Conservation (phyloP, 148 eudicot species). For the Hydrangea macrophylla region DNA sequence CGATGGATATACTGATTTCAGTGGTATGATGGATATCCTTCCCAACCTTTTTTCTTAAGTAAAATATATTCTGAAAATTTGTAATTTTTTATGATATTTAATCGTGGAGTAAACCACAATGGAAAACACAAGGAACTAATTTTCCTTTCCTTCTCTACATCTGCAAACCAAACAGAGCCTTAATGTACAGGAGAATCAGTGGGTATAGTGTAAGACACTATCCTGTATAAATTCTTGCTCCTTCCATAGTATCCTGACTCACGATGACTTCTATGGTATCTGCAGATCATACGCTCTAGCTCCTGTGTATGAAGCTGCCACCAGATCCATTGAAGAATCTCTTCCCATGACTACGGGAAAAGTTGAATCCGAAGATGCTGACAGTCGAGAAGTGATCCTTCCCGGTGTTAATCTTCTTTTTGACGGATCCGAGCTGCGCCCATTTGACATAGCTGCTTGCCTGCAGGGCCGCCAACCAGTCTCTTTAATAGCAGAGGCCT, state of each 20-base stretch:
- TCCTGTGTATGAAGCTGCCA: constrained; percentile 66
- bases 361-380: constrained; percentile 67
- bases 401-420: constrained; percentile 95
- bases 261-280: constrained; percentile 3
- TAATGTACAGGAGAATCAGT: background rate
- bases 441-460: constrained; percentile 91
- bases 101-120: too few species aligned
- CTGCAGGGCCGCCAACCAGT: constrained; percentile 95
- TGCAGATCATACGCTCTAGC: constrained; percentile 83
- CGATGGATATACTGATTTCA: too few species aligned
- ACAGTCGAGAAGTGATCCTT: constrained; percentile 72
- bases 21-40: too few species aligned
- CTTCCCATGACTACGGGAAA: constrained; percentile 31
- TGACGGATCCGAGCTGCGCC: constrained; percentile 80
- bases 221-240: background rate
- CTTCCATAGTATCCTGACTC: background rate
- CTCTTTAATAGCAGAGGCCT: constrained; percentile 78
- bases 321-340: constrained; percentile 67
- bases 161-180: too few species aligned
- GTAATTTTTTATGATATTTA: too few species aligned
- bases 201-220: background rate
- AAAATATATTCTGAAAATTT: too few species aligned
- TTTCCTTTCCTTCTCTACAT: too few species aligned
- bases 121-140: too few species aligned
- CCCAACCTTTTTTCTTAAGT: too few species aligned